These are phyloP conservation scores for Penicillium sp. DNA, from an alignment of 2,329 filamentous ascomycete species.

Conservation along the genomic window DNA sequence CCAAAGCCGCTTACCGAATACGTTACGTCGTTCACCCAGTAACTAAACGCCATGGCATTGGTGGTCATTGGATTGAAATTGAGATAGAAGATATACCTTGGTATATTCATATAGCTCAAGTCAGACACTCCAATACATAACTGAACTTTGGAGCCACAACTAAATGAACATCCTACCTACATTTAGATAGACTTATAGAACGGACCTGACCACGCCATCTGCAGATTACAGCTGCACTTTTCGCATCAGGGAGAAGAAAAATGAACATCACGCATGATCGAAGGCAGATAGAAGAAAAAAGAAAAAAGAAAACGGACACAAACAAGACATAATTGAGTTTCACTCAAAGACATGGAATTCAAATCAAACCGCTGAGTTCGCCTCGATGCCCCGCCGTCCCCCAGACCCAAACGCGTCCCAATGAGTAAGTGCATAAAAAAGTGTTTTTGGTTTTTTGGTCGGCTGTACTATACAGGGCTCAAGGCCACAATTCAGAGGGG, in stretches of 20 bases:
- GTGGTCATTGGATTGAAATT: neutral
- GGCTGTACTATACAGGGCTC: conserved; percentile 42
- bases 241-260: conserved; percentile 12
- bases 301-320: conserved; percentile 10
- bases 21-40: neutral
- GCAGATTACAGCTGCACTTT: conserved; percentile 18
- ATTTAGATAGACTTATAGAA: conserved; percentile 4
- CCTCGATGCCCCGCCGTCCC: conserved; percentile 37
- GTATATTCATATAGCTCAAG: neutral
- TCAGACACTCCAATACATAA: neutral
- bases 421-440: conserved; percentile 31
- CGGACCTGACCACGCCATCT: conserved; percentile 10
- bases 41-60: neutral
- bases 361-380: conserved; percentile 39
- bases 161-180: conserved; percentile 2
- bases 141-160: conserved; percentile 7
- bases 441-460: conserved; percentile 26
- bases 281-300: conserved; percentile 13
- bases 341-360: conserved; percentile 27
- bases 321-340: conserved; percentile 22
- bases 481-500: conserved; percentile 22
- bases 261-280: conserved; percentile 20
- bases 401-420: conserved; percentile 40
- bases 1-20: too few relatives aligned
- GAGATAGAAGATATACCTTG: neutral